These are phyloP conservation scores for Claviceps maximensis DNA, from an alignment of 2,329 filamentous ascomycete genomes.

Conservation along the genomic window DNA sequence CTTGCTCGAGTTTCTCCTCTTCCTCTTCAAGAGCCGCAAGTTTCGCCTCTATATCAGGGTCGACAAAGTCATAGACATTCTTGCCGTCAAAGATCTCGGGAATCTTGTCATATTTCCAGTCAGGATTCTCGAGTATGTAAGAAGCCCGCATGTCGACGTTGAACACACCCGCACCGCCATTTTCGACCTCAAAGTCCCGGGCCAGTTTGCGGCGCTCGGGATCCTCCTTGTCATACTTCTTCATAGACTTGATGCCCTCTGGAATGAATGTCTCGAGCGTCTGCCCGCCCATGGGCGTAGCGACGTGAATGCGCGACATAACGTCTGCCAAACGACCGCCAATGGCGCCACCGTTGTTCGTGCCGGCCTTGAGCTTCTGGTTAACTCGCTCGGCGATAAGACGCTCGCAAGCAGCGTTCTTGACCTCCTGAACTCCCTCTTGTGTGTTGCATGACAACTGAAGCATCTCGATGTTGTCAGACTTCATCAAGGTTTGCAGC, in stretches of 20 bases:
- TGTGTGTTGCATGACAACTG: conserved; percentile 91
- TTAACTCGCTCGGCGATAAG: conserved; percentile 86
- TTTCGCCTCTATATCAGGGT: conserved; percentile 92
- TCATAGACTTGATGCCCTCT: conserved; percentile 63
- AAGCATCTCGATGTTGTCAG: conserved; percentile 81
- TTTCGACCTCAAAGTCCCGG: conserved; percentile 78
- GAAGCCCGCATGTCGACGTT: conserved; percentile 84
- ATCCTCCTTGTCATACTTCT: conserved; percentile 84
- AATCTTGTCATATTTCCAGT: conserved; percentile 94
- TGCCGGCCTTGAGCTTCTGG: conserved; percentile 91
- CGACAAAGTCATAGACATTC: conserved; percentile 95
- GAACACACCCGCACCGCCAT: conserved; percentile 91
- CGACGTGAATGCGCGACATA: conserved; percentile 89
- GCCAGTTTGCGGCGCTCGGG: conserved; percentile 72
- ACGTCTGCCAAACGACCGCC: conserved; percentile 80
- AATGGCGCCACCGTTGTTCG: conserved; percentile 59
- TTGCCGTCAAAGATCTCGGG: conserved; percentile 90
- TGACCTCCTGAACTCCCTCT: conserved; percentile 86
- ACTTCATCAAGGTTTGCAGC: conserved; percentile 67
- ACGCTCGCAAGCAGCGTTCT: conserved; percentile 88
- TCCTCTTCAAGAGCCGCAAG: conserved; percentile 86
- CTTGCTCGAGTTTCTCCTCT: conserved; percentile 80
- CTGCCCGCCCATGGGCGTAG: conserved; percentile 75
- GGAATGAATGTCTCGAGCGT: conserved; percentile 77
- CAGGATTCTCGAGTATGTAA: conserved; percentile 74